Evolutionary conservation across 192 early-diverging fungal genomes (phyloP).

Genomic region (Rhizophagus sp.): DNA sequence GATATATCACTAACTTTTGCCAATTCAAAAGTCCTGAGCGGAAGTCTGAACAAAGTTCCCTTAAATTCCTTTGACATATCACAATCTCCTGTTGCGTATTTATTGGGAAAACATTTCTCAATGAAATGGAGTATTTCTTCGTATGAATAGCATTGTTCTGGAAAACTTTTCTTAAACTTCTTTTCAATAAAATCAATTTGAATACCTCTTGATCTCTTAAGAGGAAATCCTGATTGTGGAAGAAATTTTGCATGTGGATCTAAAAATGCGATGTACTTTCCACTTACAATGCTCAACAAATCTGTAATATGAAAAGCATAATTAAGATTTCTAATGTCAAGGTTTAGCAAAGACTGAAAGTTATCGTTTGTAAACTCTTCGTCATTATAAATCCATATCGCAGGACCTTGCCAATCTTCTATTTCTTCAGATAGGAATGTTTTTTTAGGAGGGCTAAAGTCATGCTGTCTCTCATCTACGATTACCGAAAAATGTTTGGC

Average conservation of each 20-base stretch:
- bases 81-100: not conserved
- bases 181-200: not conserved
- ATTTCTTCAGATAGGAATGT: constrained; percentile 30
- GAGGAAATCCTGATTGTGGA: not conserved
- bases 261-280: constrained; percentile 34
- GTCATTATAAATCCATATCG: constrained; percentile 38
- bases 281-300: constrained; percentile 36
- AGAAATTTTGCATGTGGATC: constrained; percentile 33
- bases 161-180: not conserved
- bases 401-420: constrained; percentile 38
- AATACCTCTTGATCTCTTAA: not conserved
- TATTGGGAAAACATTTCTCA: too few relatives aligned
- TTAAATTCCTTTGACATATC: not conserved
- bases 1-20: not conserved
- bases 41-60: not conserved
- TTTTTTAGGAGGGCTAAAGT: not conserved
- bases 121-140: not conserved
- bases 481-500: not conserved
- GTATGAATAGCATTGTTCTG: not conserved
- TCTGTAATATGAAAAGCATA: constrained; percentile 39
- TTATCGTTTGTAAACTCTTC: constrained; percentile 30
- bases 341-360: too few relatives aligned
- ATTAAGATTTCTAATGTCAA: not conserved
- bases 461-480: not conserved
- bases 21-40: not conserved